Evolutionary conservation across 495 filamentous ascomycete genomes (phyloP), one percentile per base, ranked within the genome.

Genomic region (Acidomyces sp.): DNA sequence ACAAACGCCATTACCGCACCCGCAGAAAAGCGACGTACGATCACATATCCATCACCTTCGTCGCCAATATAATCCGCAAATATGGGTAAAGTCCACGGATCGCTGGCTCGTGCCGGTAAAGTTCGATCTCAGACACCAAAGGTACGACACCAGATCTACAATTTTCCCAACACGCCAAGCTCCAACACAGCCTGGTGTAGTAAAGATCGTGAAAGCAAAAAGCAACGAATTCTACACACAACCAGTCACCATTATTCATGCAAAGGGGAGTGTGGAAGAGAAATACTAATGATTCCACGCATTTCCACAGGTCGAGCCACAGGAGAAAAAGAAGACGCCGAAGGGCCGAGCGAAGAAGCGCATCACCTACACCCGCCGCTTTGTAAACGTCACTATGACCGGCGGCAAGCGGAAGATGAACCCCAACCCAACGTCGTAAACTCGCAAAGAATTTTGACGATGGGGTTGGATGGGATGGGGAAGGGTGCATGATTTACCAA

Each of bases 291-390:
- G 3, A 35, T n/a, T n/a, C n/a, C 4, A 19, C 5, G 34, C 34
- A 23, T 29, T 19, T 24, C 1, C 35, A 49, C 62, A 84, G 80
- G 83, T 88, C 55, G 83, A 90, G 67, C 77, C 77, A 30, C 80
- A 85, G 68, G 83, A 90, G 74, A 90, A 90, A 73, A 74, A 82
- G 64, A 87, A 87, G 76, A 72, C 71, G 53, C 90, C 90, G 62
- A 96, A 99, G 77, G 90, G 90, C 62, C 85, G 90, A 55, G 90
- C 90, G 53, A 88, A 88, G 79, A 99, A 97, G 85, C 78, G 90
- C 57, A 78, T 94, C 56, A 74, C 71, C 52, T 97, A 99, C 74
- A 96, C 86, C 54, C 82, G 90, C 63, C 86, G 90, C 54, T 99
- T 99, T 75, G 92, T 99, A 52, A 99, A 96, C 73, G 87, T 99